Percentiles rank a stretch among this genome's conserved stretches.
Conservation (phyloP, 169 alveolate species). For the Plasmodium vivax region DNA sequence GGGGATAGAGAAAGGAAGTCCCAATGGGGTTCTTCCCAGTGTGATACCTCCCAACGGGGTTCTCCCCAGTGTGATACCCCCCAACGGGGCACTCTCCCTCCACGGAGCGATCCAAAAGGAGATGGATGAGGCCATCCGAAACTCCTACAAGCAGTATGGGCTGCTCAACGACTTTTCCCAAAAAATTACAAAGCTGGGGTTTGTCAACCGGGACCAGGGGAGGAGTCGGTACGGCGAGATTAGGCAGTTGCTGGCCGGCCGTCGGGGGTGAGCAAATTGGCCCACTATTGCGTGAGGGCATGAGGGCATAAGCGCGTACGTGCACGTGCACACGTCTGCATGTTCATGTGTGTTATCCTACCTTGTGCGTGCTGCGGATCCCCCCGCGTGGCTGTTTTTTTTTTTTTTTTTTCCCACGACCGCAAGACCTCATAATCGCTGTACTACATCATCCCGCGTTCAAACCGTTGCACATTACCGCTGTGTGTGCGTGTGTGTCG, state of each 20-base stretch:
- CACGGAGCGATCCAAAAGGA: not conserved
- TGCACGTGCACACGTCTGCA: not conserved
- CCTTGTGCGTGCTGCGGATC: not conserved
- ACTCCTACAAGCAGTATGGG: constrained; percentile 6
- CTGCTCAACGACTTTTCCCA: constrained; percentile 4
- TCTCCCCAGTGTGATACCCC: not conserved
- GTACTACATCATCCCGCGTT: not conserved
- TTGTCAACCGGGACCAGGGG: not conserved
- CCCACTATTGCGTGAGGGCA: no score
- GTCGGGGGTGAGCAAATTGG: no score
- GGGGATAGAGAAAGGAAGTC: not conserved
- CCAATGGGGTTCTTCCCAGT: not conserved
- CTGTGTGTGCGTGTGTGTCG: not conserved
- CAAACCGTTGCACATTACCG: not conserved
- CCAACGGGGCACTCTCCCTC: not conserved
- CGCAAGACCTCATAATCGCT: no score
- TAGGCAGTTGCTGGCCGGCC: not conserved
- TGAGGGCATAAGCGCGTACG: no score
- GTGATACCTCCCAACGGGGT: not conserved
- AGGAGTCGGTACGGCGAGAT: not conserved
- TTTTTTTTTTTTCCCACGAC: not conserved
- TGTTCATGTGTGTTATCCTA: not conserved
- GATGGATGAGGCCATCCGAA: constrained; percentile 51
- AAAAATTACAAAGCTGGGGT: constrained; percentile 41
- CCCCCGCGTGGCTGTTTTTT: not conserved